Conservation (phyloP, 495 filamentous ascomycete species). For the Aspergillus kassunensis region DNA sequence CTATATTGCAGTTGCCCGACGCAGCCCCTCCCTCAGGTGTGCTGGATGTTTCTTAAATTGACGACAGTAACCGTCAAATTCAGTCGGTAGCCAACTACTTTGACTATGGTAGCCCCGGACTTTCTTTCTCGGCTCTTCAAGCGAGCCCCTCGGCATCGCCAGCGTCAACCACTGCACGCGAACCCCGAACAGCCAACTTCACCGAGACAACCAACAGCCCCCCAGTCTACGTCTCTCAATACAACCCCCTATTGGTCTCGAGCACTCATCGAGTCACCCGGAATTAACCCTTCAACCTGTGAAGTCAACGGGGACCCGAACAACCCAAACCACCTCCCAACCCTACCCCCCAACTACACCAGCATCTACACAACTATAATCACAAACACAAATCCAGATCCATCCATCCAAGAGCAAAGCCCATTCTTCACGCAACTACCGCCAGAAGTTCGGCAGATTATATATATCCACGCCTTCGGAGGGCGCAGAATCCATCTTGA, state of each 20-base stretch:
- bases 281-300: conserved; percentile 4
- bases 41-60: too few species aligned
- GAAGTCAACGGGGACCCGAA: neutral
- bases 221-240: neutral
- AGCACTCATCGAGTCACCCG: conserved; percentile 6
- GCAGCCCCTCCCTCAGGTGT: too few species aligned
- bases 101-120: conserved; percentile 1
- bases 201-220: neutral
- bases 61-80: too few species aligned
- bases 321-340: neutral
- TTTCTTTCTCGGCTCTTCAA: conserved; percentile 5
- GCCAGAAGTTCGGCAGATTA: conserved; percentile 8
- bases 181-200: neutral
- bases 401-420: conserved; percentile 1
- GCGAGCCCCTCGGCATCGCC: neutral
- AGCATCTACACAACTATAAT: neutral
- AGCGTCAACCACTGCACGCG: neutral
- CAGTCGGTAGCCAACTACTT: too few species aligned
- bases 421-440: conserved; percentile 9
- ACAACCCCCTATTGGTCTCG: conserved; percentile 9
- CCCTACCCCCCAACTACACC: neutral
- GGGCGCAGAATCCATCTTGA: conserved; percentile 10
- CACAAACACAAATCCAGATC: neutral
- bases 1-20: too few species aligned
- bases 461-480: conserved; percentile 9